Evolutionary conservation across 306 rosid genomes (phyloP).

Genomic region (Prunus campanulata): DNA sequence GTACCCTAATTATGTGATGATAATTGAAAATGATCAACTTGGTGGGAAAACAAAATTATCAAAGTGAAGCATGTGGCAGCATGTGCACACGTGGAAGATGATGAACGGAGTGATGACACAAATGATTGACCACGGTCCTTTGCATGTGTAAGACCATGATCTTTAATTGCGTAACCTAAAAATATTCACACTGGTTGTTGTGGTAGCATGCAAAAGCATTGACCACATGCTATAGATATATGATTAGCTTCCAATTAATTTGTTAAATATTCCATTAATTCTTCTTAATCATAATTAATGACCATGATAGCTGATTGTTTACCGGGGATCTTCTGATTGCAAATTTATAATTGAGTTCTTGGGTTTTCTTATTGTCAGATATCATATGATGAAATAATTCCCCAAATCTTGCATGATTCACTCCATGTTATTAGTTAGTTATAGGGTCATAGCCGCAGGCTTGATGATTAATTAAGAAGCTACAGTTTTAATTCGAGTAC

Average conservation of each 20-base stretch:
- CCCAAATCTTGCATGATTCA: slow-evolving; percentile 4
- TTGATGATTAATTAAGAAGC: neutral
- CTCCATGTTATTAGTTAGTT: slow-evolving; percentile 9
- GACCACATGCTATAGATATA: neutral
- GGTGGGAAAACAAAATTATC: slow-evolving; percentile 13
- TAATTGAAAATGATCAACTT: slow-evolving; percentile 13
- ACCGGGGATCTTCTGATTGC: neutral
- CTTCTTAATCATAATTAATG: neutral
- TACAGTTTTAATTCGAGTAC: neutral
- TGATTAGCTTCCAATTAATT: neutral
- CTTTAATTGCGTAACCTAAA: neutral
- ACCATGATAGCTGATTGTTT: slow-evolving; percentile 1
- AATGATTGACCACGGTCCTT: slow-evolving; percentile 1
- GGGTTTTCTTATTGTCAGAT: neutral
- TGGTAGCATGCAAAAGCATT: slow-evolving; percentile 7
- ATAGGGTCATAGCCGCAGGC: neutral
- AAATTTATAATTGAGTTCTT: neutral
- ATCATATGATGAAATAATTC: neutral
- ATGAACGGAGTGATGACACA: slow-evolving; percentile 11
- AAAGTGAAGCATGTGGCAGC: slow-evolving; percentile 57
- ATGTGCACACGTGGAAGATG: slow-evolving; percentile 64
- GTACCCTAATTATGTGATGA: neutral
- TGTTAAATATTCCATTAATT: neutral
- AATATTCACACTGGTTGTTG: neutral
- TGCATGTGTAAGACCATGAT: slow-evolving; percentile 7